phyloP scores from a whole-genome alignment of 169 alveolate species.

The Plasmodium vivax region DNA sequence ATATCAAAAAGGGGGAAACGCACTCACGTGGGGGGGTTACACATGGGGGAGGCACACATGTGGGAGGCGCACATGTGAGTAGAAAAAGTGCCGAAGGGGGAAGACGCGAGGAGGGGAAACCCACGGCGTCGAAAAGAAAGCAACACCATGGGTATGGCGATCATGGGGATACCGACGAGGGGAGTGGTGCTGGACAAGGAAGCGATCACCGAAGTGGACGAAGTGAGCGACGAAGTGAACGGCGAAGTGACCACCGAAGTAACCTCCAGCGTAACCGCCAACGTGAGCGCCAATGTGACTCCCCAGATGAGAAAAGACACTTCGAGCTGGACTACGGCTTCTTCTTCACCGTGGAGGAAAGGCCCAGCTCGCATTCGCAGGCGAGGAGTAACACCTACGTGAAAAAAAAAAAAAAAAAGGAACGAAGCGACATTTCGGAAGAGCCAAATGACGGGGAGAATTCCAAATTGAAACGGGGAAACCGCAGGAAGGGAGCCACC shows the following conservation, averaged over 20 bases:
- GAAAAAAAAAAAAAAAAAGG: neutral
- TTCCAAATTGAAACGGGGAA: neutral
- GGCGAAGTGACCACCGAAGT: neutral
- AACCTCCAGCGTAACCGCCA: neutral
- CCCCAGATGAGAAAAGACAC: constrained; percentile 9
- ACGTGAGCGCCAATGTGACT: neutral
- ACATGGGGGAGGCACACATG: neutral
- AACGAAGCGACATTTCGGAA: neutral
- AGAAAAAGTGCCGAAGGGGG: neutral
- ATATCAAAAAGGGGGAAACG: constrained; percentile 4
- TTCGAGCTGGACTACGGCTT: constrained; percentile 52
- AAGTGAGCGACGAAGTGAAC: neutral
- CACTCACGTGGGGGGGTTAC: neutral
- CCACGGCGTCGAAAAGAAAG: neutral
- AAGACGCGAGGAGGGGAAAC: neutral
- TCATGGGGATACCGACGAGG: neutral
- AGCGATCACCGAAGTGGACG: neutral
- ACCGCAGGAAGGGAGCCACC: neutral
- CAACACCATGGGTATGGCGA: neutral
- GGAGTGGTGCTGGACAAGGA: neutral
- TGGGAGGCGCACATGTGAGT: neutral
- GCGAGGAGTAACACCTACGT: neutral
- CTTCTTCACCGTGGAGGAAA: constrained; percentile 11
- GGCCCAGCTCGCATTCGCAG: neutral
- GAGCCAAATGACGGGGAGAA: neutral